Base-by-base conservation (phyloP, 2,329 filamentous ascomycete species). In the Talaromyces sp. region DNA sequence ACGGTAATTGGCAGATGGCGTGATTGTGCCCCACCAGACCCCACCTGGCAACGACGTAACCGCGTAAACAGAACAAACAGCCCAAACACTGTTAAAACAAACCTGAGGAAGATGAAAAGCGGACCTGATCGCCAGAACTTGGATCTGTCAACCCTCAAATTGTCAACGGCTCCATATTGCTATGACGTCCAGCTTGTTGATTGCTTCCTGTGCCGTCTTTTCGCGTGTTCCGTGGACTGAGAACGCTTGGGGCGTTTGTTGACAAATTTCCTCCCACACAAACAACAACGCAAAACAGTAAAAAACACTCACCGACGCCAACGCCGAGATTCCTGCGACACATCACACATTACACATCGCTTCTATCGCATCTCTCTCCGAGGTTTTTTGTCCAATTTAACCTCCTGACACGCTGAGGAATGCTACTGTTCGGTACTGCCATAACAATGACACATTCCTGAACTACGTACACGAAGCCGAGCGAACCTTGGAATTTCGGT, bases 31-130 rank as follows among this genome's bases (percentile, higher is more conserved):
- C 32, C 12, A 5, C 35, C 1, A 0, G 6, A 12, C 17, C 35
- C 35, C 35, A n/a, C 35, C 4, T 0, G 14, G 35, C 35, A 38
- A n/a, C 35, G 14, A n/a, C 6, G 35, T 7, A 38, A 38, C 35
- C 17, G 35, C 35, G 35, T 38, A 38, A 38, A 14, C 14, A n/a
- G 14, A 29, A 29, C 35, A 35, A 29, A 29, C 35, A 35, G 7
- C 35, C n/a, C 2, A 5, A 12, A 35, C 5, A 3, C 12, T n/a
- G n/a, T n/a, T n/a, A n/a, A n/a, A n/a, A n/a, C n/a, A n/a, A n/a
- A 17, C n/a, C 41, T 11, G 2, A 12, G 29, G 31, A 54, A 60
- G 54, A 57, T 60, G 59, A 60, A 61, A 61, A 61, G 59, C 56
- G 59, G 59, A 54, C 29, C 31, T n/a, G 54, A 57, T 57, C 29